phyloP scores from a whole-genome alignment of 768 basidiomycete genomes.

The Hygrocybe punicea region DNA sequence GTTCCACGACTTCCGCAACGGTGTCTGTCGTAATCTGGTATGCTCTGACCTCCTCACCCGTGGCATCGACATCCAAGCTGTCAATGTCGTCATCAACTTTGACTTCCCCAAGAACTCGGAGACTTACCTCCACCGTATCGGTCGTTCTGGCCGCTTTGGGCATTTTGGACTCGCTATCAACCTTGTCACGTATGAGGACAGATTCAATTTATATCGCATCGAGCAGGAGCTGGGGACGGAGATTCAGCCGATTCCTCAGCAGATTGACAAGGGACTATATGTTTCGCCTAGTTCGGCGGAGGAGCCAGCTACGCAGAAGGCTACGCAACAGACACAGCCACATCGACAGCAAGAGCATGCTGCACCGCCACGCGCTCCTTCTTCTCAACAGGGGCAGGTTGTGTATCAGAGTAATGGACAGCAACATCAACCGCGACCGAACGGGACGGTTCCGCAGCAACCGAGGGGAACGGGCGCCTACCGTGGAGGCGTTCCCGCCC shows the following conservation, averaged over 20 bases:
- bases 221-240: constrained; percentile 99
- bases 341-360: constrained; percentile 24
- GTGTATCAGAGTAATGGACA: constrained; percentile 38
- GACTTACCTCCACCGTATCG: constrained; percentile 97
- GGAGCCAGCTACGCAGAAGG: constrained; percentile 38
- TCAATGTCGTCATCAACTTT: constrained; percentile 99
- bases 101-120: constrained; percentile 99
- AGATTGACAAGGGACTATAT: constrained; percentile 88
- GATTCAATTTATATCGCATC: constrained; percentile 96
- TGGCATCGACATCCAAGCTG: constrained; percentile 99
- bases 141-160: constrained; percentile 95
- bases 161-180: constrained; percentile 97
- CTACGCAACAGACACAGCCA: constrained; percentile 22
- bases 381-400: constrained; percentile 25
- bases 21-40: constrained; percentile 97
- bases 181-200: constrained; percentile 95
- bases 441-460: constrained; percentile 18
- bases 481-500: constrained; percentile 2
- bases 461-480: constrained; percentile 1
- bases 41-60: constrained; percentile 97
- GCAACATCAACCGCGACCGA: constrained; percentile 24
- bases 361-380: constrained; percentile 20
- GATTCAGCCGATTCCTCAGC: constrained; percentile 90
- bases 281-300: constrained; percentile 70
- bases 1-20: constrained; percentile 99